Evolutionary conservation across 768 basidiomycete species (phyloP), one percentile per base, ranked within the genome.

Genomic region (Astraeus odoratus): DNA sequence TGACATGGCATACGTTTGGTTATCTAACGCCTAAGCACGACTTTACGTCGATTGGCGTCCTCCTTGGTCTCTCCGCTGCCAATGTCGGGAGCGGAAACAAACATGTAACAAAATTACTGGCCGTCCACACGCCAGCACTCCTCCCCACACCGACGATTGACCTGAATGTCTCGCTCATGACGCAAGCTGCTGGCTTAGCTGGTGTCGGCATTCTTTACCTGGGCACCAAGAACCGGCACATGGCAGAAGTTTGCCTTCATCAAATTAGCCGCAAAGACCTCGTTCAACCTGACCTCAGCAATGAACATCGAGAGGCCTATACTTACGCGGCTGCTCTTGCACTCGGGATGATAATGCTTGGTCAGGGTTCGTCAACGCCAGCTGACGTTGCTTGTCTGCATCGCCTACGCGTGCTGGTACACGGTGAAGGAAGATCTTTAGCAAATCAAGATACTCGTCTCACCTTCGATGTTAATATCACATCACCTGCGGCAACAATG

Each of bases 11-110:
- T 63, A 93, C 93, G 0, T 97, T 95, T 61, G 80, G 81, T 12
- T 96, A 97, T 62, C 76, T 99, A 55, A 94, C 93, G 3, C 90
- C 92, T 4, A 93, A 98, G 57, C 94, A 98, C 59, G 94, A 98
- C 55, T 73, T 91, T 51, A 98, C 95, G 0, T 92, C 91, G 2
- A 91, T 96, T 38, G 96, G 86, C 2, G 77, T 98, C 33, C 75
- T 99, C 0, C 78, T 99, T 4, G 96, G 96, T n/a, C 74, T 98
- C 35, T 81, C 92, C 2, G 90, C 91, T 2, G 89, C 93, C 1
- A 89, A 92, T 53, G 72, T 91, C 24, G 95, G 93, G 5, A 89
- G 75, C 46, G 78, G 79, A 30, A 89, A 96, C 56, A 74, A 79
- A 47, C 87, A 93, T 55, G 83, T 98, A 50, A 96, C 91, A 7